These are phyloP conservation scores for Tetradesmus obliquus DNA, from an alignment of 139 green algal genomes.

Conservation along the genomic window DNA sequence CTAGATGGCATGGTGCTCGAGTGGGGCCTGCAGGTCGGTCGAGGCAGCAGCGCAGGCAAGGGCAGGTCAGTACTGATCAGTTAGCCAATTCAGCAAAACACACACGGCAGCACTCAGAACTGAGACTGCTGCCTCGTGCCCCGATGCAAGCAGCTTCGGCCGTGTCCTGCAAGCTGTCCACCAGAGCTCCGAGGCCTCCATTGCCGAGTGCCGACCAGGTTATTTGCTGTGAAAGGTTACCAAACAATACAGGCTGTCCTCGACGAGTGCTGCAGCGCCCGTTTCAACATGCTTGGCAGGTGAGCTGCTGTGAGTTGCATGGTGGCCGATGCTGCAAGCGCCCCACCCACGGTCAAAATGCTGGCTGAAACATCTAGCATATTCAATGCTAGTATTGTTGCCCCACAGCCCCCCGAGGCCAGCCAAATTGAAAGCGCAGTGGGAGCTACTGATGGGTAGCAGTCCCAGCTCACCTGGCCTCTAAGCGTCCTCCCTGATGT, in stretches of 20 bases:
- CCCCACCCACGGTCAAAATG: background rate
- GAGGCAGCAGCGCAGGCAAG: background rate
- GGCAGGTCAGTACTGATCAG: background rate
- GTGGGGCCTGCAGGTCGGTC: background rate
- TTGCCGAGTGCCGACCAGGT: background rate
- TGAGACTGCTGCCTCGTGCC: background rate
- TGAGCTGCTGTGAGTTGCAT: background rate
- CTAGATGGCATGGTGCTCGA: background rate
- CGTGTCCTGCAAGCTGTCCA: background rate
- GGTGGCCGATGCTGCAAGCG: background rate
- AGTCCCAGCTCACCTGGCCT: background rate
- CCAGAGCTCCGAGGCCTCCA: background rate
- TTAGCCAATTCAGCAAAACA: background rate
- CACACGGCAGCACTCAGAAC: background rate
- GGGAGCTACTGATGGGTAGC: background rate
- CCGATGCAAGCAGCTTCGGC: slow-evolving; percentile 1
- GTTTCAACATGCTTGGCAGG: background rate
- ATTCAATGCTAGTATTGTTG: too few species aligned
- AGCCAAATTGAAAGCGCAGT: background rate
- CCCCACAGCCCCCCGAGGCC: too few species aligned
- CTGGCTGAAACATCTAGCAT: background rate
- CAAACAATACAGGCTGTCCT: background rate
- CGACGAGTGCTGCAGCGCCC: background rate
- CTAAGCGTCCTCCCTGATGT: background rate
- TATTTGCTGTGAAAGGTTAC: background rate